Conservation (phyloP, 2,329 filamentous ascomycete species). For the Fusarium mundagurra region DNA sequence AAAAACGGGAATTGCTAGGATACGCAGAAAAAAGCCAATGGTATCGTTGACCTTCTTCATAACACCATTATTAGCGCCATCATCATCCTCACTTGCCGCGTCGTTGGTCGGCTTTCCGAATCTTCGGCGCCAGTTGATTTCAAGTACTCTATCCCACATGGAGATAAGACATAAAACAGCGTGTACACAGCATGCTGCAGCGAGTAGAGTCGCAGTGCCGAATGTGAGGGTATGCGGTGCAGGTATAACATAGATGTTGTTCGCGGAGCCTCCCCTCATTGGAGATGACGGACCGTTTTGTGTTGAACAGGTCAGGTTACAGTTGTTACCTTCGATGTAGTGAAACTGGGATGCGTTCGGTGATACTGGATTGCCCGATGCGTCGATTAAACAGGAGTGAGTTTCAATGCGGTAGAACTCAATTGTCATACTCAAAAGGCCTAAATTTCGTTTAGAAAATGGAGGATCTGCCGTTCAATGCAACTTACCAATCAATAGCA, state of each 20-base stretch:
- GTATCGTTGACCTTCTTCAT: slow-evolving; percentile 66
- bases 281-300: slow-evolving; percentile 61
- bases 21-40: slow-evolving; percentile 63
- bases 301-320: slow-evolving; percentile 59
- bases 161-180: slow-evolving; percentile 69
- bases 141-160: slow-evolving; percentile 72
- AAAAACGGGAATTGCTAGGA: slow-evolving; percentile 68
- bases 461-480: rapidly evolving
- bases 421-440: slow-evolving; percentile 68
- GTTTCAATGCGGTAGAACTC: slow-evolving; percentile 69
- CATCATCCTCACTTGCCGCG: slow-evolving; percentile 46
- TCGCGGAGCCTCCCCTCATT: slow-evolving; percentile 63
- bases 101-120: slow-evolving; percentile 38
- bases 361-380: slow-evolving; percentile 50
- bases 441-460: slow-evolving; percentile 43
- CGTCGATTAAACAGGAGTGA: slow-evolving; percentile 53
- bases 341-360: slow-evolving; percentile 52
- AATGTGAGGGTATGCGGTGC: slow-evolving; percentile 66
- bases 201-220: slow-evolving; percentile 67
- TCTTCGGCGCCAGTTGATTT: slow-evolving; percentile 66
- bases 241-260: slow-evolving; percentile 71
- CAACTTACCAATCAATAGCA: slow-evolving; percentile 66
- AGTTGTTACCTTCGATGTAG: slow-evolving; percentile 53
- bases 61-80: slow-evolving; percentile 60
- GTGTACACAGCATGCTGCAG: slow-evolving; percentile 72